Percentiles rank a stretch among this genome's conserved stretches.
phyloP scores from a whole-genome alignment of 176 grass and related monocot species.

The Phoenix roebelenii region DNA sequence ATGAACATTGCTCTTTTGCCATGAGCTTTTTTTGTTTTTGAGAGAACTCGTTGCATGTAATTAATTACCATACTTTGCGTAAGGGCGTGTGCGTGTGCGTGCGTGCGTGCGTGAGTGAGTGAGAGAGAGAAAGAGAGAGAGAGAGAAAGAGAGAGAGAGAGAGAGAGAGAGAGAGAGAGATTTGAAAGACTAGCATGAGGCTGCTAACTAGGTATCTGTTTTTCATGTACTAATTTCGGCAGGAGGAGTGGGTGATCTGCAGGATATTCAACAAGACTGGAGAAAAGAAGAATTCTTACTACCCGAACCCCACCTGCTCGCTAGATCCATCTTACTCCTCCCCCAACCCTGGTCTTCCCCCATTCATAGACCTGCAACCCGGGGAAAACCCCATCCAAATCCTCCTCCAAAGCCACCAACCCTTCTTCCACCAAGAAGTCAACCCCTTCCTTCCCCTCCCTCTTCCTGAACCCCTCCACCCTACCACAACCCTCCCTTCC shows the following conservation, averaged over 20 bases:
- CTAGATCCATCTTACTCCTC: slow-evolving; percentile 24
- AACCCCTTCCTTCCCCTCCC: slow-evolving; percentile 19
- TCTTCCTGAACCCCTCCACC: background rate
- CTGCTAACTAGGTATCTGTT: too few species aligned
- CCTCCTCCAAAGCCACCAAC: slow-evolving; percentile 16
- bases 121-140: too few species aligned
- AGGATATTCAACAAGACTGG: slow-evolving; percentile 89
- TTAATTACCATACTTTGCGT: too few species aligned
- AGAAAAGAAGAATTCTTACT: slow-evolving; percentile 49
- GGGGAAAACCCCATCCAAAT: slow-evolving; percentile 18
- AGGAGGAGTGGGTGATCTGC: slow-evolving; percentile 98
- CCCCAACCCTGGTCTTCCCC: slow-evolving; percentile 46
- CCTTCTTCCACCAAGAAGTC: slow-evolving; percentile 27
- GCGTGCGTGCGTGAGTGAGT: too few species aligned
- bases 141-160: too few species aligned
- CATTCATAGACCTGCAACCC: slow-evolving; percentile 37
- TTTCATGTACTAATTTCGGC: slow-evolving; percentile 10
- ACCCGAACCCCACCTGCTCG: slow-evolving; percentile 24
- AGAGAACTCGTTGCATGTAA: too few species aligned
- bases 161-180: too few species aligned
- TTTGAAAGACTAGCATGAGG: too few species aligned
- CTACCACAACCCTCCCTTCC: background rate
- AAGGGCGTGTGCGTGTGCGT: too few species aligned
- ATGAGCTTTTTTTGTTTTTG: too few species aligned
- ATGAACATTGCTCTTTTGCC: too few species aligned